Conservation (phyloP, 2,329 filamentous ascomycete genomes). For the Davidsoniella virescens region DNA sequence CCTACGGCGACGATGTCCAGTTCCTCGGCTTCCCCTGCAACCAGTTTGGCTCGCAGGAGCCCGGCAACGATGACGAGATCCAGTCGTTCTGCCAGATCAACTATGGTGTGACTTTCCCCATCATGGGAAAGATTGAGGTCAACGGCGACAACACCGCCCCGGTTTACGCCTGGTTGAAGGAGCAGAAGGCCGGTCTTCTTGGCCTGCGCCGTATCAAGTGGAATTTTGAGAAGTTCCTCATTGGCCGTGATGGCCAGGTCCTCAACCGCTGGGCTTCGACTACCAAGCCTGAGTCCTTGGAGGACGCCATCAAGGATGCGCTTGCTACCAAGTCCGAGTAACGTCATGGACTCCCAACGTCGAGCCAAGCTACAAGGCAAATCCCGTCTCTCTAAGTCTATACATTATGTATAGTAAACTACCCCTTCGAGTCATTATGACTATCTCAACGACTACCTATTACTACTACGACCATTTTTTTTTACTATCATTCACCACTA, state of each 20-base stretch:
- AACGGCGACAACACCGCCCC: conserved; percentile 73
- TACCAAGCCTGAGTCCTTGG: conserved; percentile 69
- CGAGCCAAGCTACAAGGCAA: not conserved
- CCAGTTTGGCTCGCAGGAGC: conserved; percentile 87
- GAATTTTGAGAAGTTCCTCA: conserved; percentile 99
- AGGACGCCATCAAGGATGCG: conserved; percentile 60
- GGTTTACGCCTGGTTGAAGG: conserved; percentile 61
- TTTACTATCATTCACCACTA: no score
- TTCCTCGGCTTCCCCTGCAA: conserved; percentile 97
- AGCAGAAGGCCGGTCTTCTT: conserved; percentile 62
- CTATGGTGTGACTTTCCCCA: conserved; percentile 84
- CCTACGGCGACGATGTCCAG: conserved; percentile 59
- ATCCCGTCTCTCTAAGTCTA: not conserved
- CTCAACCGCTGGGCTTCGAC: conserved; percentile 75
- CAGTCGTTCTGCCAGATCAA: conserved; percentile 79
- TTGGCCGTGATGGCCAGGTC: conserved; percentile 73
- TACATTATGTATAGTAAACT: not conserved
- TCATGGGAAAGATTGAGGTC: conserved; percentile 83
- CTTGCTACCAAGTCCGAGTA: conserved; percentile 23
- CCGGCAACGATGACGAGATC: conserved; percentile 65
- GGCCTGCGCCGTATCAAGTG: conserved; percentile 90
- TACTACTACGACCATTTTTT: no score
- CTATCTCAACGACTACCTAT: no score
- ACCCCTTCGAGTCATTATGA: no score
- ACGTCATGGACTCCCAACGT: no score